Base-by-base conservation (phyloP, 495 filamentous ascomycete species). In the Penicillium bovifimosum region DNA sequence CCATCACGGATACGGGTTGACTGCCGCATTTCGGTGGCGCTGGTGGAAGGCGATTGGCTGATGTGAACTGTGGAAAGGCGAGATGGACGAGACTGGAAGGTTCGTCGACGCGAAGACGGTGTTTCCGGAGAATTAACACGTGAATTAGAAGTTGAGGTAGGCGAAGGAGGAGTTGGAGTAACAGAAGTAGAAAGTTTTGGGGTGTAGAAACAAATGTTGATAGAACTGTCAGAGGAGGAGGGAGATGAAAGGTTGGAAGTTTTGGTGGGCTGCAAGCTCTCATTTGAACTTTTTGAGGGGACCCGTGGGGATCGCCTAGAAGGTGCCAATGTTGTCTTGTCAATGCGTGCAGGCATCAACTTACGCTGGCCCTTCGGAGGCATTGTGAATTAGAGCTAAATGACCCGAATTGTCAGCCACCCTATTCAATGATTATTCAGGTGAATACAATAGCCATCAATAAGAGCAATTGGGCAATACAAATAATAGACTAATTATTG, bases 1-100 rank as follows among this genome's bases (percentile, higher is more conserved):
- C 70, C 71, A 44, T 75, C 75, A 9, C 73, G 67, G 18, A 66
- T 10, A 1, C 73, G 63, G 0, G 62, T 54, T 7, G 73, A 75
- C 5, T 61, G 56, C 6, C 71, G 63, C 8, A 61, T 63, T 10
- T 71, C 68, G 11, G 68, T 57, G 28, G 59, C 44, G 18, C 61
- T 66, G 6, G 65, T 61, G 16, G 73, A 65, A 9, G 67, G 59
- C 1, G 60, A 61, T 65, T 66, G 6, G 47, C 50, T 24, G 66
- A 60, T 61, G 41, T 54, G 55, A 38, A 65, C 63, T n/a, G 47
- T 63, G 0, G 60, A 63, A 3, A 65, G 44, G 17, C 63, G 57
- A 9, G 63, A 63, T 0, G 63, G 63, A 26, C 60, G 57, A 31
- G 60, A 44, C 34, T 63, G 54, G 11, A 65, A 65, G 0, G 39